Base-by-base conservation (phyloP, 108 stramenopile genomes). In the Bacterosira constricta region DNA sequence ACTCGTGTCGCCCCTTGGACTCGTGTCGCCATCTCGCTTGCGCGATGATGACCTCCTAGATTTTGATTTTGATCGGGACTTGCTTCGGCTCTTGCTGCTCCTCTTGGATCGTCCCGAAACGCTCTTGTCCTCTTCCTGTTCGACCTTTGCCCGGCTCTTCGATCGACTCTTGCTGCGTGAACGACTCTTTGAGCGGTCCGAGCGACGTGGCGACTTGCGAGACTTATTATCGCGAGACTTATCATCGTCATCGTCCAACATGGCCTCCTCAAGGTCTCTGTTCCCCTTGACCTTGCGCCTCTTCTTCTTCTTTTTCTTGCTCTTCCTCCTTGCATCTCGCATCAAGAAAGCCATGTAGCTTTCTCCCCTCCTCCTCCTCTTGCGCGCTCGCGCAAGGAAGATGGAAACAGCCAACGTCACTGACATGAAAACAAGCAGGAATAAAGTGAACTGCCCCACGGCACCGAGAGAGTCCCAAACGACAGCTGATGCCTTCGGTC, bases 401-500 rank as follows among this genome's bases (percentile, higher is more conserved):
- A 94, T 87, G 11, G 93, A 94, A 39, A 89, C 67, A 0, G 88
- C 85, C 20, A 94, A 75, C 2, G 93, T 91, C 13, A 83, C 72
- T 10, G 89, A 85, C 93, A 94, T 94, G 73, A 94, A 90, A 18
- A 79, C 64, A 39, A 94, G 69, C 42, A 94, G 65, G 65, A 91
- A 78, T 17, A 91, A 57, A 2, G 90, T 87, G 71, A 90, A 84
- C 60, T 94, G 90, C 42, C 93, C 93, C 25, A 94, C 82, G 2
- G 79, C 57, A 41, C 93, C 90, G 37, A 94, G 90, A 36, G 90
- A 85, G 38, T 94, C 89, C 93, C 93, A 94, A 29, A 83, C 90
- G 57, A 90, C 84, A 1, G 89, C 89, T 0, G 85, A 82, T 17
- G 88, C 79, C 74, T 79, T 87, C 20, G 90, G 80, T 37, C 88